Conservation (phyloP, 176 grass and related monocot species). For the Cenchrus fungigraminus region DNA sequence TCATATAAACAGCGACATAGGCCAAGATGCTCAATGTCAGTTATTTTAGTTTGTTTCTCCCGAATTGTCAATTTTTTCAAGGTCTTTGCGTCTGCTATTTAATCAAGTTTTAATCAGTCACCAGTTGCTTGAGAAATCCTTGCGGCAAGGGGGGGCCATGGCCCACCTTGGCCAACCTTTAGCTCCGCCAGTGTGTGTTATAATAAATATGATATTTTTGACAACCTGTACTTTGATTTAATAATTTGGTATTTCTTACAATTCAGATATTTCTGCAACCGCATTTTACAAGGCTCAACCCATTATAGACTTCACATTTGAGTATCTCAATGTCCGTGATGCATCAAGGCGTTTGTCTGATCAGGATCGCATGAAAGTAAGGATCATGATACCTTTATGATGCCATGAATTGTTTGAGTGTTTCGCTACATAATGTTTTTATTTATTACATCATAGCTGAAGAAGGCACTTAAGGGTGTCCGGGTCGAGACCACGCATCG, state of each 20-base stretch:
- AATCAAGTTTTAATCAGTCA: too few relatives aligned
- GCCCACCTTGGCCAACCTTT: too few relatives aligned
- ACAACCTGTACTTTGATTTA: background rate
- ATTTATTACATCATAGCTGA: constrained; percentile 48
- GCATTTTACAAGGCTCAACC: constrained; percentile 68
- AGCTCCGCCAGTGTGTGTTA: background rate
- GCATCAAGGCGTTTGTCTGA: constrained; percentile 46
- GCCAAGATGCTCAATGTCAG: too few relatives aligned
- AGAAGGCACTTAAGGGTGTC: constrained; percentile 72
- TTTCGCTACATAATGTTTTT: background rate
- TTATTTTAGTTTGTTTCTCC: too few relatives aligned
- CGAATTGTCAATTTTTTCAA: too few relatives aligned
- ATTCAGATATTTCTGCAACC: constrained; percentile 74
- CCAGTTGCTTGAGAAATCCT: too few relatives aligned
- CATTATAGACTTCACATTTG: constrained; percentile 43
- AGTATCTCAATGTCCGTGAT: constrained; percentile 63
- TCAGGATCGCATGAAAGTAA: constrained; percentile 55
- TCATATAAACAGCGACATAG: too few relatives aligned
- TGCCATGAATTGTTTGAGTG: background rate
- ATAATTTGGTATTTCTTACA: constrained; percentile 11
- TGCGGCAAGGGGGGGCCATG: too few relatives aligned
- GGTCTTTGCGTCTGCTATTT: too few relatives aligned
- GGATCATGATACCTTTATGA: background rate
- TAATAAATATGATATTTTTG: background rate
- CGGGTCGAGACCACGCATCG: constrained; percentile 59